A percentile compares a stretch with the other conserved stretches of the same genome.
Evolutionary conservation across 106 monocot species (phyloP).

Genomic region (Dendrobium officinale): DNA sequence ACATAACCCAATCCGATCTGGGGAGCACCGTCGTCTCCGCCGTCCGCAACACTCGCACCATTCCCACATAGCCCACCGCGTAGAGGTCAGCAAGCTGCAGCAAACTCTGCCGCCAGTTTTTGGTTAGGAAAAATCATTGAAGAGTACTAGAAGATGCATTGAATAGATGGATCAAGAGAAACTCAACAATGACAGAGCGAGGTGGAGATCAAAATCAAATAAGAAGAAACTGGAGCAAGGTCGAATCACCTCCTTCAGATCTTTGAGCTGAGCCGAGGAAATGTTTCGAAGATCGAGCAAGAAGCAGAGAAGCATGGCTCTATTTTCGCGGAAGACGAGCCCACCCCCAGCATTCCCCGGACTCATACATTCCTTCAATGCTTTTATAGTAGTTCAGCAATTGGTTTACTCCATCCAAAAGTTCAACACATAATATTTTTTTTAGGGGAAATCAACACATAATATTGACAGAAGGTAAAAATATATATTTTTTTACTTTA

Average conservation of each 20-base stretch:
- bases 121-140: background rate
- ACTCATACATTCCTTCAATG: no score
- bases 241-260: constrained; percentile 59
- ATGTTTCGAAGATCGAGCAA: constrained; percentile 77
- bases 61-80: constrained; percentile 21
- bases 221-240: background rate
- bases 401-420: no score
- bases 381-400: no score
- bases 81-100: constrained; percentile 78
- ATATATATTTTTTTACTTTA: no score
- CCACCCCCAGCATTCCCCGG: no score
- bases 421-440: no score
- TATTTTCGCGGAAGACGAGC: no score
- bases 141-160: no score
- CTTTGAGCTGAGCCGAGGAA: constrained; percentile 41
- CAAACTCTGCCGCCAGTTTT: constrained; percentile 35
- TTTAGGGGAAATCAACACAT: no score
- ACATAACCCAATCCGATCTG: constrained; percentile 52
- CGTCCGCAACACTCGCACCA: constrained; percentile 9
- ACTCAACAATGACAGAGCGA: background rate
- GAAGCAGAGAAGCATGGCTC: constrained; percentile 59
- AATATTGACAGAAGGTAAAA: no score
- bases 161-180: background rate
- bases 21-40: constrained; percentile 21
- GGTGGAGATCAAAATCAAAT: background rate